These are phyloP conservation scores for Solanum aculeatissimum DNA, from an alignment of 305 asterid genomes.

Conservation along the genomic window DNA sequence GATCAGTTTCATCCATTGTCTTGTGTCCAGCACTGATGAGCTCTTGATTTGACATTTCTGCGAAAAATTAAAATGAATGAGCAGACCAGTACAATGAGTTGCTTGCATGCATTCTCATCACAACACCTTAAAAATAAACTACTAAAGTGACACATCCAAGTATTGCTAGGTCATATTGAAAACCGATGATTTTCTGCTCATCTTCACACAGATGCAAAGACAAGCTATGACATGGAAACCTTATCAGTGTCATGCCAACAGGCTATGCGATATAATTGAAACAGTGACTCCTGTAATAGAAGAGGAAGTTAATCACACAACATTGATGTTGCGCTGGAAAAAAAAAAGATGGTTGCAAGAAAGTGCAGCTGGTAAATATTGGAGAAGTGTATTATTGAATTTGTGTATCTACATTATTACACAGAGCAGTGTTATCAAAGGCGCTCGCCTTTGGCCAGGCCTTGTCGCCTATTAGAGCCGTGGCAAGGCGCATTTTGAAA, in stretches of 20 bases:
- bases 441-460: too few relatives aligned
- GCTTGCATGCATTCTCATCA: not conserved
- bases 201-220: not conserved
- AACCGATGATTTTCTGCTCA: not conserved
- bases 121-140: not conserved
- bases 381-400: too few relatives aligned
- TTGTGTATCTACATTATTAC: too few relatives aligned
- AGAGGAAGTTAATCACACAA: not conserved
- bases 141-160: not conserved
- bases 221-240: not conserved
- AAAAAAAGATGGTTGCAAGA: not conserved
- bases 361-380: not conserved
- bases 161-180: not conserved
- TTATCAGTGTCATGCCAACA: not conserved
- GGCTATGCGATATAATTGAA: not conserved
- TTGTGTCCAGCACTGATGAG: constrained; percentile 64
- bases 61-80: constrained; percentile 2
- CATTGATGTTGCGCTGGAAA: not conserved
- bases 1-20: constrained; percentile 96
- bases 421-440: too few relatives aligned
- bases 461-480: too few relatives aligned
- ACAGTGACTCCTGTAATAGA: not conserved
- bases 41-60: constrained; percentile 97
- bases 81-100: not conserved
- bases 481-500: too few relatives aligned